Conservation (phyloP, 352 stramenopile genomes). For the Globisporangium parvum region DNA sequence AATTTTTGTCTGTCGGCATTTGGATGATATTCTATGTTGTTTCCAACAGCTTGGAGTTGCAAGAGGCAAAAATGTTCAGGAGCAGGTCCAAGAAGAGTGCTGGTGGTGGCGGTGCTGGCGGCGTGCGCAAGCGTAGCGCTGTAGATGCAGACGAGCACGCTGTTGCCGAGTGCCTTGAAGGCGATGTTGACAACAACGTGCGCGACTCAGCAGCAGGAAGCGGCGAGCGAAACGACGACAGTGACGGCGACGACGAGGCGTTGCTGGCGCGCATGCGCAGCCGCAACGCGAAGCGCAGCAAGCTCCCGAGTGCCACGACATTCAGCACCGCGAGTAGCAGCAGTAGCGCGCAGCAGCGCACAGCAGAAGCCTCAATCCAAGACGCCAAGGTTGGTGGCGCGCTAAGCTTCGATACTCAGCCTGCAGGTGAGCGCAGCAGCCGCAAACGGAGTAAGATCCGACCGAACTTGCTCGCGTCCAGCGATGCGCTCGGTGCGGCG, state of each 20-base stretch:
- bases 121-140: slow-evolving; percentile 27
- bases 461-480: slow-evolving; percentile 42
- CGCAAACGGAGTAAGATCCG: slow-evolving; percentile 44
- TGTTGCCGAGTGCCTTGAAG: background rate
- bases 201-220: background rate
- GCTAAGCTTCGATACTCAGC: slow-evolving; percentile 48
- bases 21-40: too few species aligned
- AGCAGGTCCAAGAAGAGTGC: slow-evolving; percentile 36
- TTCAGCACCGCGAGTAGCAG: slow-evolving; percentile 33
- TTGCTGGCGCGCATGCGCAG: slow-evolving; percentile 32
- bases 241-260: slow-evolving; percentile 8
- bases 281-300: slow-evolving; percentile 14
- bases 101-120: background rate
- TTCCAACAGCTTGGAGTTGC: too few species aligned
- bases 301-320: slow-evolving; percentile 23
- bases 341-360: slow-evolving; percentile 1
- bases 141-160: slow-evolving; percentile 15
- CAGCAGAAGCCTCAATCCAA: background rate
- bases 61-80: slow-evolving; percentile 26
- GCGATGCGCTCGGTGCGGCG: slow-evolving; percentile 14
- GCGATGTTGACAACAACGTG: background rate
- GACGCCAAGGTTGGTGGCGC: slow-evolving; percentile 1
- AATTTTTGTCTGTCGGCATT: too few species aligned
- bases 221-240: slow-evolving; percentile 4
- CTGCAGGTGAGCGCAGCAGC: background rate